These are phyloP conservation scores for Neonectria coccinea DNA, from an alignment of 2,329 filamentous ascomycete genomes.

Conservation along the genomic window DNA sequence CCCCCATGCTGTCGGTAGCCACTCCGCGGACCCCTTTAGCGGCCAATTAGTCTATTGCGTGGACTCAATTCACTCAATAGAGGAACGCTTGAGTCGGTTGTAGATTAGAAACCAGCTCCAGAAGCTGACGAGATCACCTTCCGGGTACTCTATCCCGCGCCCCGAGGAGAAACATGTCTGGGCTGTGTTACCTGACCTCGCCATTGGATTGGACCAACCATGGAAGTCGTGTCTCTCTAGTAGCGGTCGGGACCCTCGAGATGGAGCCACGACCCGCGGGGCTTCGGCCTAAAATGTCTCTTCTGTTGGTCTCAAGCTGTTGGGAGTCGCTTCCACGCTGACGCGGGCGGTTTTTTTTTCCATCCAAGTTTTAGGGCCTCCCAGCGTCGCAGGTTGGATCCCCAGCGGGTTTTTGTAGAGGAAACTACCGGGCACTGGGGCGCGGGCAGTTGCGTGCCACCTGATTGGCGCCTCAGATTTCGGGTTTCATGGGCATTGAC, in stretches of 20 bases:
- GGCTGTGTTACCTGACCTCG: not conserved
- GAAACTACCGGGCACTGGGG: not conserved
- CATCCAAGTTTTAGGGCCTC: not conserved
- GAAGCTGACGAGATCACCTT: too few species aligned
- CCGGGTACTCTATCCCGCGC: not conserved
- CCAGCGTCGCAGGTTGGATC: not conserved
- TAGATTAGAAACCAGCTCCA: too few species aligned
- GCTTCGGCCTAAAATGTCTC: not conserved
- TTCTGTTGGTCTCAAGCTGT: not conserved
- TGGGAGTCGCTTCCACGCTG: not conserved
- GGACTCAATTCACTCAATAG: not conserved
- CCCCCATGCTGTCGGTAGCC: not conserved
- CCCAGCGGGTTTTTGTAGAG: not conserved
- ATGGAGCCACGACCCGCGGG: not conserved
- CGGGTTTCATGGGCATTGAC: not conserved
- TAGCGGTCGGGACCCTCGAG: not conserved
- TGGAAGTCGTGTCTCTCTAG: not conserved
- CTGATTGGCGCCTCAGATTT: conserved; percentile 8
- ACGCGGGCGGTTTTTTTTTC: not conserved
- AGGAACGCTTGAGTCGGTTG: conserved; percentile 2
- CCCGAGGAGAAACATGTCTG: not conserved
- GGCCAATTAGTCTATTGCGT: not conserved
- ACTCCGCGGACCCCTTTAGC: not conserved
- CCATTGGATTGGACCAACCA: not conserved
- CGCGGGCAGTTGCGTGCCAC: not conserved